These are phyloP conservation scores for Sesbania bispinosa DNA, from an alignment of 306 rosid species.

Conservation along the genomic window DNA sequence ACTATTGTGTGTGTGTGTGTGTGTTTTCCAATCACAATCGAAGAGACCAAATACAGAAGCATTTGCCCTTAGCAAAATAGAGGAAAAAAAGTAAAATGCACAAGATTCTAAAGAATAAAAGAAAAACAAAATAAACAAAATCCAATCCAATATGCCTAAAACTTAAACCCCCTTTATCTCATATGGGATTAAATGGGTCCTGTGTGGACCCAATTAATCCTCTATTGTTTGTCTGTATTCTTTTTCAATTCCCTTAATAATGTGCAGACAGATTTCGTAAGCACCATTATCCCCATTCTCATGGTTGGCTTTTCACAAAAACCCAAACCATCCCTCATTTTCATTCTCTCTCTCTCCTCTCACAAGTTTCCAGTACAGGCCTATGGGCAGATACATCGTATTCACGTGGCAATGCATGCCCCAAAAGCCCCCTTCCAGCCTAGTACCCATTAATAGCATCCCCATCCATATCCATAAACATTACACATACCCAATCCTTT, in stretches of 20 bases:
- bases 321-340: not conserved
- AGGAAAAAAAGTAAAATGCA: not conserved
- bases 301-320: not conserved
- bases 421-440: slow-evolving; percentile 18
- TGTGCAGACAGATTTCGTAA: slow-evolving; percentile 8
- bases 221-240: slow-evolving; percentile 14
- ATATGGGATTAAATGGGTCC: not conserved
- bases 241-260: not conserved
- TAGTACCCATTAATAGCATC: not conserved
- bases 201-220: slow-evolving; percentile 17
- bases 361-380: not conserved
- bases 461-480: not conserved
- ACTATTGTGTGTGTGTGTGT: no score
- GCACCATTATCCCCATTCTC: not conserved
- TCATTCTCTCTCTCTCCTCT: not conserved
- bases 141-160: not conserved
- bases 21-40: no score
- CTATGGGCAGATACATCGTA: slow-evolving; percentile 15
- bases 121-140: not conserved
- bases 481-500: not conserved
- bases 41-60: no score
- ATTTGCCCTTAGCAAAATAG: no score
- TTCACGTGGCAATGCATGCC: slow-evolving; percentile 48
- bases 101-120: not conserved
- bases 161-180: not conserved